A percentile compares a stretch with the other conserved stretches of the same genome.
phyloP scores from a whole-genome alignment of 2,329 filamentous ascomycete genomes.

The Metarhizium anisopliae region DNA sequence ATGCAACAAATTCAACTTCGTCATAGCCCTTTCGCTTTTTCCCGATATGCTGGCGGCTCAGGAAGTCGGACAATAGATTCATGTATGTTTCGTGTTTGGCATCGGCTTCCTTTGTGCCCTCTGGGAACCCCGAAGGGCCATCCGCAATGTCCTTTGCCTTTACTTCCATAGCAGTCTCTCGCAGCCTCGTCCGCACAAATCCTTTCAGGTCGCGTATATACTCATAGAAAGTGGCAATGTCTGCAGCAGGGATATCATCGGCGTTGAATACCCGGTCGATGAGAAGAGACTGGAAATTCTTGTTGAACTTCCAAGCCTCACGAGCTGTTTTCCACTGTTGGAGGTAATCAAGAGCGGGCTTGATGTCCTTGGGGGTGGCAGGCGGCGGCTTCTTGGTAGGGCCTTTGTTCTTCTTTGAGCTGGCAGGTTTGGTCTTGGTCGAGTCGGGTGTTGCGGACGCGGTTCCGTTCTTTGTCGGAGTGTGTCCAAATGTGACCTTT shows the following conservation, averaged over 20 bases:
- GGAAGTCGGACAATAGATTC: conserved; percentile 42
- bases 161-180: conserved; percentile 54
- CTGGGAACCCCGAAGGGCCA: conserved; percentile 38
- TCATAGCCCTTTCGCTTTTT: conserved; percentile 42
- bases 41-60: conserved; percentile 24
- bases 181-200: conserved; percentile 59
- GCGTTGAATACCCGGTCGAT: conserved; percentile 74
- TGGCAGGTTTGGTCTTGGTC: conserved; percentile 27
- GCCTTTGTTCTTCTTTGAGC: conserved; percentile 27
- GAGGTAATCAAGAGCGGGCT: conserved; percentile 67
- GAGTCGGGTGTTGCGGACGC: conserved; percentile 11
- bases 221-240: conserved; percentile 60
- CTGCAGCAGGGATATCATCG: conserved; percentile 58
- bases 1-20: conserved; percentile 42
- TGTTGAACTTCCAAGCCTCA: conserved; percentile 88
- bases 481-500: conserved; percentile 41
- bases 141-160: conserved; percentile 47
- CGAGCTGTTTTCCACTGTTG: conserved; percentile 63
- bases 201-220: conserved; percentile 79
- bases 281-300: conserved; percentile 78
- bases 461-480: conserved; percentile 24
- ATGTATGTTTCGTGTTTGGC: conserved; percentile 45
- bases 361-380: conserved; percentile 35
- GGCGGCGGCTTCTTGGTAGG: conserved; percentile 28
- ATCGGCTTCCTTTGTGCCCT: conserved; percentile 37